A percentile compares a stretch with the other conserved stretches of the same genome.
Evolutionary conservation across 2,329 filamentous ascomycete species (phyloP).

Genomic region (Westerdykella aurantiaca): DNA sequence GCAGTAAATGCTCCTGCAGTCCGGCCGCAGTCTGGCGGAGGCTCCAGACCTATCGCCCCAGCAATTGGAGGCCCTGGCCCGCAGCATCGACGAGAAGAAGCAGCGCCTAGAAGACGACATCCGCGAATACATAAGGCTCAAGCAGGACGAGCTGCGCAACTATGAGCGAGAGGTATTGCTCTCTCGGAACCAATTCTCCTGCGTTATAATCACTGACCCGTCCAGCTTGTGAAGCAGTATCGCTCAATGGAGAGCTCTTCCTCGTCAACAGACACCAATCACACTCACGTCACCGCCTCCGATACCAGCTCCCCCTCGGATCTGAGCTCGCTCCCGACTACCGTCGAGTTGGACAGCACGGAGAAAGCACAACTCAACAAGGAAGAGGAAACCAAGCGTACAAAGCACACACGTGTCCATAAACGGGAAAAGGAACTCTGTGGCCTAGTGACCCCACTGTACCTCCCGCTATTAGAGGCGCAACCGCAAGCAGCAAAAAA

Average conservation of each 20-base stretch:
- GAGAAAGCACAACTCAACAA: not conserved
- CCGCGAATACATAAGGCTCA: constrained; percentile 26
- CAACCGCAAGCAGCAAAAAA: constrained; percentile 18
- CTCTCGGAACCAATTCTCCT: not conserved
- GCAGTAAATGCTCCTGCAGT: constrained; percentile 28
- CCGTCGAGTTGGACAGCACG: constrained; percentile 1
- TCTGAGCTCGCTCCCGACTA: not conserved
- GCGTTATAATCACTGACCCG: constrained; percentile 3
- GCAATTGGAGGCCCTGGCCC: constrained; percentile 29
- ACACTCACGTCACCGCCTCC: not conserved
- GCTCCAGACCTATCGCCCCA: constrained; percentile 25
- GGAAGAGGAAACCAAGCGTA: constrained; percentile 25
- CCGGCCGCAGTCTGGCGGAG: constrained; percentile 27
- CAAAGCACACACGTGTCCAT: constrained; percentile 33
- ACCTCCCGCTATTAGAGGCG: constrained; percentile 34
- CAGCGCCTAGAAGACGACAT: constrained; percentile 35
- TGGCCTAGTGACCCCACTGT: constrained; percentile 33
- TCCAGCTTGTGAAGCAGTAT: constrained; percentile 29
- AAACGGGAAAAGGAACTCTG: constrained; percentile 36
- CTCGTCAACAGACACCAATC: not conserved
- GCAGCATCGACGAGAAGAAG: constrained; percentile 31
- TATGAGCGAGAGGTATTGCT: constrained; percentile 29
- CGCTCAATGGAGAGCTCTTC: constrained; percentile 20
- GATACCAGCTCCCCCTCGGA: not conserved
- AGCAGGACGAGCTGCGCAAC: constrained; percentile 28